A percentile compares a stretch with the other conserved stretches of the same genome.
Conservation (phyloP, 2,329 filamentous ascomycete species). For the Pseudocercospora pini-densiflorae region DNA sequence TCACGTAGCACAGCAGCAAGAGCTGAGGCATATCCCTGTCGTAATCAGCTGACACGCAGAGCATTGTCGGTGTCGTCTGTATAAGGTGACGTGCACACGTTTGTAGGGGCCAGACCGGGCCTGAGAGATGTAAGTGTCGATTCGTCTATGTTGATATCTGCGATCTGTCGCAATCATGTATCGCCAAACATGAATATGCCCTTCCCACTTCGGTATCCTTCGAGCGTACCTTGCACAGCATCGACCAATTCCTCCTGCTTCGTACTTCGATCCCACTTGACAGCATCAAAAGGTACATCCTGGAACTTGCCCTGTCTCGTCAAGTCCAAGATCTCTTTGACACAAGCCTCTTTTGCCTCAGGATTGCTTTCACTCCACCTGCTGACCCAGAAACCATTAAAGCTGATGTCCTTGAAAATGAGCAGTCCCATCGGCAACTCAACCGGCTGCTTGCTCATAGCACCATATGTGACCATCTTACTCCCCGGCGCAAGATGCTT, state of each 20-base stretch:
- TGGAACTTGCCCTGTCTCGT: conserved; percentile 77
- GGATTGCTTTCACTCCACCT: conserved; percentile 81
- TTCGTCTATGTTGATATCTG: background rate
- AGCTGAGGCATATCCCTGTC: too few relatives aligned
- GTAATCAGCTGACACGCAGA: too few relatives aligned
- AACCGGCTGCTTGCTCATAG: conserved; percentile 89
- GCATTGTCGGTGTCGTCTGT: too few relatives aligned
- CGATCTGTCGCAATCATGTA: conserved; percentile 36
- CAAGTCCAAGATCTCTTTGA: conserved; percentile 81
- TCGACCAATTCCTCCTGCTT: conserved; percentile 69
- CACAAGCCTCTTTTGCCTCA: conserved; percentile 74
- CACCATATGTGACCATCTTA: conserved; percentile 90
- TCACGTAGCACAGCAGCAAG: too few relatives aligned
- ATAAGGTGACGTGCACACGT: background rate
- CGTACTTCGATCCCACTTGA: conserved; percentile 83
- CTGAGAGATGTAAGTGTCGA: background rate
- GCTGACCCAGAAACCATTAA: conserved; percentile 94
- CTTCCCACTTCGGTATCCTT: conserved; percentile 86
- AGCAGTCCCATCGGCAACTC: conserved; percentile 79
- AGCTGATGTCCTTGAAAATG: conserved; percentile 91
- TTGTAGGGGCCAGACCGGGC: background rate
- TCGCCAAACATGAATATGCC: conserved; percentile 82
- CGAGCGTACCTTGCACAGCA: conserved; percentile 80
- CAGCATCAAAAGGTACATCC: conserved; percentile 80
- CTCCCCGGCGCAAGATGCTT: conserved; percentile 70